Conservation (phyloP, 2,329 filamentous ascomycete species). For the Penicillium hesseltinei region DNA sequence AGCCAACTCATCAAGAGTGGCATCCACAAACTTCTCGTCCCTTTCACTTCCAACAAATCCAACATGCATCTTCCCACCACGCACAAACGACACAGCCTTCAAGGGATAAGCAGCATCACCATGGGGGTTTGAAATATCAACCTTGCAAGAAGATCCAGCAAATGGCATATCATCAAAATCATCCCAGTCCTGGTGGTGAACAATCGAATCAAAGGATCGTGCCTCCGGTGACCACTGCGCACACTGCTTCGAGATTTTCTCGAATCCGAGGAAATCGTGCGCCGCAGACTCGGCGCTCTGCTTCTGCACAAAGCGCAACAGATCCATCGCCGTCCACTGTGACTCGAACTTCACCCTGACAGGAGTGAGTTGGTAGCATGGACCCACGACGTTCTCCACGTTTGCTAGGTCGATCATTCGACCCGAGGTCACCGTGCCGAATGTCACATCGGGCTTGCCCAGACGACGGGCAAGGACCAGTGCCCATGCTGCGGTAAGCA, state of each 20-base stretch:
- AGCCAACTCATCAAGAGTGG: constrained; percentile 53
- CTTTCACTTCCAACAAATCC: constrained; percentile 55
- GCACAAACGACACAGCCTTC: constrained; percentile 45
- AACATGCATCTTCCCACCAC: constrained; percentile 59
- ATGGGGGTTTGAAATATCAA: constrained; percentile 61
- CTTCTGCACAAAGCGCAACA: constrained; percentile 51
- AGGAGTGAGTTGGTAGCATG: constrained; percentile 56
- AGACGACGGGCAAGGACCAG: constrained; percentile 56
- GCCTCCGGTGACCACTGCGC: constrained; percentile 44
- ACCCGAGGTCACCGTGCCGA: constrained; percentile 63
- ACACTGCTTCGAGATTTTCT: constrained; percentile 50
- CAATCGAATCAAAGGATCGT: constrained; percentile 56
- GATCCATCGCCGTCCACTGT: constrained; percentile 49
- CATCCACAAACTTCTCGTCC: constrained; percentile 50
- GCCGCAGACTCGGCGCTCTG: constrained; percentile 54
- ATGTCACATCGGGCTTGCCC: constrained; percentile 54
- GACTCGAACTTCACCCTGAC: constrained; percentile 55
- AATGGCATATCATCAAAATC: constrained; percentile 56
- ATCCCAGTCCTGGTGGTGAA: constrained; percentile 58
- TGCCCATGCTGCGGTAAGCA: constrained; percentile 64
- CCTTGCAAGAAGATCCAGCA: constrained; percentile 37
- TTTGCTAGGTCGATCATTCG: constrained; percentile 55
- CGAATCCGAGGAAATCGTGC: constrained; percentile 54
- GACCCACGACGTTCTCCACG: constrained; percentile 57
- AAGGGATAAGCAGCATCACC: constrained; percentile 44